Base-by-base conservation (phyloP, 2,329 filamentous ascomycete genomes). In the Colletotrichum neosansevieriae region DNA sequence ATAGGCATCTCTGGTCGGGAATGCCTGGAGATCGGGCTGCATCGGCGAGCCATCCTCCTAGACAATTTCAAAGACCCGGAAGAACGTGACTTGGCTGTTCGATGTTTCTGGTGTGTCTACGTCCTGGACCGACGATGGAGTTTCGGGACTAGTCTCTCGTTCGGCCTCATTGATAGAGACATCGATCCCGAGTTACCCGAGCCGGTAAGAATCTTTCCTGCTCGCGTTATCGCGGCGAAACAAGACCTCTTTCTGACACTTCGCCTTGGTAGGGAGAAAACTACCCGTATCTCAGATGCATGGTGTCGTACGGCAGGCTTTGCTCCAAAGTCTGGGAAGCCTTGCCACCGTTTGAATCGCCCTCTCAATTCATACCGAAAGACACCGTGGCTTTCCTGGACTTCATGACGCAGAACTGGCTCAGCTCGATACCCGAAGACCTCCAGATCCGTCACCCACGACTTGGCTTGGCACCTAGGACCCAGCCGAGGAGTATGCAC, bases 71-170 rank as follows among this genome's bases (percentile, higher is more conserved):
- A 72, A 2, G 76, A 81, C 42, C 67, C 71, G 0, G 67, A 75
- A 2, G 70, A 75, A 2, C 77, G 79, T 0, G 72, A 75, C 1
- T 60, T 76, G 2, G 81, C 80, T 0, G 73, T 76, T 1, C 73
- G 78, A 1, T 77, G 85, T 0, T 86, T 86, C 67, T 86, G 84
- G 83, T 83, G 80, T 34, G 82, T 85, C 17, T 86, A 86, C 61
- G 81, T 84, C 0, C 78, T 86, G 0, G 84, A 86, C 57, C 81
- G 83, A 1, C 80, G 84, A 21, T 86, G 83, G 82, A 85, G 83
- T 10, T 84, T 86, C 38, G 84, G 84, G 2, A 85, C 83, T 0
- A 83, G 84, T 12, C 72, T 86, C 19, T 83, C 84, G 0, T 86
- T 85, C 70, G 80, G 80, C 0, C 77, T 86, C 4, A 77, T 83